A percentile compares a stretch with the other conserved stretches of the same genome.
phyloP scores from a whole-genome alignment of 1,139 yeast genomes.

The Yamadazyma conglobata region DNA sequence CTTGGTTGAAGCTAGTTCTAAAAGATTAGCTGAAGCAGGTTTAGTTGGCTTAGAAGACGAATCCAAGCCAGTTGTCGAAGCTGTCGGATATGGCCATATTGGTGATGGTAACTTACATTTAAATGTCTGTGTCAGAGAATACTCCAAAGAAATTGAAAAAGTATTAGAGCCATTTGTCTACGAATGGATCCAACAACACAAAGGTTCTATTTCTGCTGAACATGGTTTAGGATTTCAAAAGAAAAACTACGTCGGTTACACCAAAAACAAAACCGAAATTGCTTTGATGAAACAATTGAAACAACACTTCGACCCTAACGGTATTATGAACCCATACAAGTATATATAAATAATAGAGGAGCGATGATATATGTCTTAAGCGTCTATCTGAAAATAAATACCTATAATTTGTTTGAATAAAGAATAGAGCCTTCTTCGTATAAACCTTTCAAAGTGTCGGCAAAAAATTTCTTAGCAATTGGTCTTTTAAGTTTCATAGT shows the following conservation, averaged over 20 bases:
- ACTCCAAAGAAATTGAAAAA: slow-evolving; percentile 70
- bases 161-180: slow-evolving; percentile 89
- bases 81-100: slow-evolving; percentile 92
- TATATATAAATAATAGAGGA: slow-evolving; percentile 41
- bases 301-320: slow-evolving; percentile 81
- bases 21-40: slow-evolving; percentile 51
- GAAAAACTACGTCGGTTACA: slow-evolving; percentile 80
- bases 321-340: slow-evolving; percentile 90
- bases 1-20: slow-evolving; percentile 70
- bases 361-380: no score
- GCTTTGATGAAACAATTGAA: slow-evolving; percentile 72
- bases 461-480: slow-evolving; percentile 32
- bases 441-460: slow-evolving; percentile 18
- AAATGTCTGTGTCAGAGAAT: slow-evolving; percentile 85
- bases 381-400: no score
- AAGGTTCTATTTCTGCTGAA: slow-evolving; percentile 93
- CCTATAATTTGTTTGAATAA: slow-evolving; percentile 15
- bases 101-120: slow-evolving; percentile 96
- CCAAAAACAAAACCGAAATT: slow-evolving; percentile 70
- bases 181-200: slow-evolving; percentile 71
- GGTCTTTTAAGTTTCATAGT: slow-evolving; percentile 41
- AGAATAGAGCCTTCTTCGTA: slow-evolving; percentile 28
- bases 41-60: slow-evolving; percentile 64
- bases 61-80: slow-evolving; percentile 73
- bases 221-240: slow-evolving; percentile 97